Evolutionary conservation across 768 basidiomycete species (phyloP).

Genomic region (Lanmaoa rubissima): DNA sequence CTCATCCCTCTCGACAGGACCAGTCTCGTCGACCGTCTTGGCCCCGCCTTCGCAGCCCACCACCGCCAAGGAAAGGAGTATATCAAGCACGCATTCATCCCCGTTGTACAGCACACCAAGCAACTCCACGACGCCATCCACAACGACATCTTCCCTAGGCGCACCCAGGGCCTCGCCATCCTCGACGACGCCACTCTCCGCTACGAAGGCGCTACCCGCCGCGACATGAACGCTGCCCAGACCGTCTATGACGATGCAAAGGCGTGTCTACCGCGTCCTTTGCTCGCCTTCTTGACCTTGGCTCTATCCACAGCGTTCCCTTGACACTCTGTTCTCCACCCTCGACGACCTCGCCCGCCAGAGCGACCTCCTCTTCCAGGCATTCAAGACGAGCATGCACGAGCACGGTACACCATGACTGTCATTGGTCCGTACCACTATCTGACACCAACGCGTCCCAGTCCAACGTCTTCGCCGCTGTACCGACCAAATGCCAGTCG

Average conservation of each 20-base stretch:
- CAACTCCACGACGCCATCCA: constrained; percentile 37
- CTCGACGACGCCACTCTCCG: constrained; percentile 58
- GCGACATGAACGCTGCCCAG: constrained; percentile 43
- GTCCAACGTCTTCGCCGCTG: constrained; percentile 43
- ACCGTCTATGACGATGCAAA: constrained; percentile 40
- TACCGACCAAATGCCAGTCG: constrained; percentile 46
- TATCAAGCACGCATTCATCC: constrained; percentile 34
- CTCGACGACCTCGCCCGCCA: constrained; percentile 48
- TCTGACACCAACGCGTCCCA: constrained; percentile 24
- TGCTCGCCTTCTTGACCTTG: constrained; percentile 12
- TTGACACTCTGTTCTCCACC: constrained; percentile 41
- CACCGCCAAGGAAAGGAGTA: constrained; percentile 26
- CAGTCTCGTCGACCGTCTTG: constrained; percentile 48
- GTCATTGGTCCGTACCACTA: not conserved
- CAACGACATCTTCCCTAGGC: constrained; percentile 32
- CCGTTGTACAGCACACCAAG: constrained; percentile 34
- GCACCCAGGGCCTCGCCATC: constrained; percentile 42
- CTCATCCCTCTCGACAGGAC: constrained; percentile 42
- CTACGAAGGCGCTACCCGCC: constrained; percentile 45
- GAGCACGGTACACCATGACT: constrained; percentile 43
- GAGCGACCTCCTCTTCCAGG: constrained; percentile 50
- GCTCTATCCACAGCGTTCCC: constrained; percentile 36
- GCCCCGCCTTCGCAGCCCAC: constrained; percentile 36
- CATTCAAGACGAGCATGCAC: constrained; percentile 44
- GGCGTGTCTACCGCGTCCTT: constrained; percentile 34